These are phyloP conservation scores for Neocatenulostroma microsporum DNA, from an alignment of 2,329 filamentous ascomycete species.

Conservation along the genomic window DNA sequence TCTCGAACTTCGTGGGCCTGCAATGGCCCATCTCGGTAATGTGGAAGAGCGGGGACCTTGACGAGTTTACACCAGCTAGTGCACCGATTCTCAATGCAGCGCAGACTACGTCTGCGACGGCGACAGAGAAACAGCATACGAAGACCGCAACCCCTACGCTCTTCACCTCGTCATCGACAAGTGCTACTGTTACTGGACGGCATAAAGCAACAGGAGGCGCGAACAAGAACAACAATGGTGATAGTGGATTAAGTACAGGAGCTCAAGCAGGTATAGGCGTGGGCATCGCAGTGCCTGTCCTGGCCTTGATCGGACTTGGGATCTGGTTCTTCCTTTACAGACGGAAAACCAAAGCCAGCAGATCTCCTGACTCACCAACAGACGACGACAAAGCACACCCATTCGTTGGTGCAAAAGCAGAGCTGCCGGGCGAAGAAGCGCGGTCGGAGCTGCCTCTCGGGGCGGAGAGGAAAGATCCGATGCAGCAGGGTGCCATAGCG, in stretches of 20 bases:
- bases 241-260: background rate
- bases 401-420: slow-evolving; percentile 1
- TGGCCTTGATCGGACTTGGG: background rate
- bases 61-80: slow-evolving; percentile 1
- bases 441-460: background rate
- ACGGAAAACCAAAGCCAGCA: background rate
- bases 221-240: background rate
- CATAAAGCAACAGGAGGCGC: background rate
- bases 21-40: slow-evolving; percentile 6
- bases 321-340: background rate
- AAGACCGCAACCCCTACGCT: background rate
- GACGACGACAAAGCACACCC: background rate
- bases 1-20: slow-evolving; percentile 4
- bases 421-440: background rate
- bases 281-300: background rate
- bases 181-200: background rate
- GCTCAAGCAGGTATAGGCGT: background rate
- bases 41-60: slow-evolving; percentile 2
- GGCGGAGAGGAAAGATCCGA: slow-evolving; percentile 1
- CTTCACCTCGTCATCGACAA: background rate
- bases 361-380: background rate
- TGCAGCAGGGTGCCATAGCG: background rate
- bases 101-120: background rate
- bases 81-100: slow-evolving; percentile 1
- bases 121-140: background rate